phyloP scores from a whole-genome alignment of 139 green algal genomes.

The Coelastrella sp. region DNA sequence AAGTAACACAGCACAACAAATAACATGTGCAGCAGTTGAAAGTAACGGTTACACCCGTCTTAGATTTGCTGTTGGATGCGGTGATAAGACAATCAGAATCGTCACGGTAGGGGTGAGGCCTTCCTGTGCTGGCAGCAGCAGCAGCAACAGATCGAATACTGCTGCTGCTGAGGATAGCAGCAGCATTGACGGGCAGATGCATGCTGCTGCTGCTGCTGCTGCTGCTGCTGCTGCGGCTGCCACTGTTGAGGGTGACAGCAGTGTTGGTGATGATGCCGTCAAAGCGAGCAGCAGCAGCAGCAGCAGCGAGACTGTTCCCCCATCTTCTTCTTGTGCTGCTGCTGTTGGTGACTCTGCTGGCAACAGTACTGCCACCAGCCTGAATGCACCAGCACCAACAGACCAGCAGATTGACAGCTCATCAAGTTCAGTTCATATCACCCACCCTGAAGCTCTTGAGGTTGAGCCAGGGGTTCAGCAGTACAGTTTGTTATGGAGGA shows the following conservation, averaged over 20 bases:
- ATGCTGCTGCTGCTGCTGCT: no score
- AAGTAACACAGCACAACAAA: neutral
- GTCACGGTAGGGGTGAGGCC: neutral
- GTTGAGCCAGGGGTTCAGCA: neutral
- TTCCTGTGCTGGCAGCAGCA: neutral
- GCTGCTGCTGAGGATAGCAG: no score
- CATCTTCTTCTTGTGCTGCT: conserved; percentile 8
- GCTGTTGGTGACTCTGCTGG: neutral
- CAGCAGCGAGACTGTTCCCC: no score
- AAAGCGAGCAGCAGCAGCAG: neutral
- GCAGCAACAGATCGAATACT: no score
- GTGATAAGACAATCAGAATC: conserved; percentile 59
- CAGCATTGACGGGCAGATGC: no score
- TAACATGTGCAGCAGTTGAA: no score
- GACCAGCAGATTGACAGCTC: neutral
- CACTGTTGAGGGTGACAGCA: no score
- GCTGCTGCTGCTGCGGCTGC: no score
- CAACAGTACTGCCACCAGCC: neutral
- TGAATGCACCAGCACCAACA: no score
- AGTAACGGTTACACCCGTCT: neutral
- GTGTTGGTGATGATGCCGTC: neutral
- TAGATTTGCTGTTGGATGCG: conserved; percentile 59
- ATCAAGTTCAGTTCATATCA: no score
- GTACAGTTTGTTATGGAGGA: conserved; percentile 46
- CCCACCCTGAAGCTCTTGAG: neutral